These are phyloP conservation scores for Colletotrichum zoysiae DNA, from an alignment of 2,329 filamentous ascomycete species.

Conservation along the genomic window DNA sequence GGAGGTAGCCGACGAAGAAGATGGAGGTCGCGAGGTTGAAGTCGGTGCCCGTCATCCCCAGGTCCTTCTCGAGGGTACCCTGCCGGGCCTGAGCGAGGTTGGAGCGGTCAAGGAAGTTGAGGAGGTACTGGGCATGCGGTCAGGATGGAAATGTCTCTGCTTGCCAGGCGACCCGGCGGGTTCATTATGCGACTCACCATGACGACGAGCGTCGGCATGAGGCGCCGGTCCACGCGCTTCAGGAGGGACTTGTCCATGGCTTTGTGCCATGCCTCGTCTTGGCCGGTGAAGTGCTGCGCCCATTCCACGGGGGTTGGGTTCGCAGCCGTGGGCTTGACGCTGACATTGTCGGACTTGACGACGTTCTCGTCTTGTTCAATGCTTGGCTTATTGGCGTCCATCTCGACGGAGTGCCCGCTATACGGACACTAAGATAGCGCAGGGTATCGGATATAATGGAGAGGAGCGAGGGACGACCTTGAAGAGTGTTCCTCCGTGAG, in stretches of 20 bases:
- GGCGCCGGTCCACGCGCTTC: constrained; percentile 63
- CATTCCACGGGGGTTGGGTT: constrained; percentile 35
- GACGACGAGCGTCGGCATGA: constrained; percentile 64
- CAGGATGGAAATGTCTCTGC: background rate
- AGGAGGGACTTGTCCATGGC: constrained; percentile 49
- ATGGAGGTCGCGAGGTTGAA: constrained; percentile 68
- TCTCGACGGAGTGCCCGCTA: background rate
- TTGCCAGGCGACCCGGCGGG: constrained; percentile 51
- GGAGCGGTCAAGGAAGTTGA: constrained; percentile 67
- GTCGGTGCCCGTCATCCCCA: constrained; percentile 67
- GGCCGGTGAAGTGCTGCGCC: constrained; percentile 25
- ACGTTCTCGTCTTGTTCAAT: constrained; percentile 36
- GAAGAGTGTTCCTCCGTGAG: background rate
- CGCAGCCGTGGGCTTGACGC: constrained; percentile 25
- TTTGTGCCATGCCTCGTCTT: constrained; percentile 36
- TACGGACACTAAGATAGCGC: background rate
- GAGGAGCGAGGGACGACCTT: background rate
- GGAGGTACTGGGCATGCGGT: constrained; percentile 48
- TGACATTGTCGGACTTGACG: background rate
- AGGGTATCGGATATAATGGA: background rate
- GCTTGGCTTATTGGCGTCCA: constrained; percentile 30
- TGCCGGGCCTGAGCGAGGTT: constrained; percentile 68
- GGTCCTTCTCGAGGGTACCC: constrained; percentile 64
- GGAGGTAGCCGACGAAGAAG: constrained; percentile 69
- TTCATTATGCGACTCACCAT: constrained; percentile 55